Evolutionary conservation across 805 yeast genomes (phyloP).

Genomic region (Teunomyces cretensis): DNA sequence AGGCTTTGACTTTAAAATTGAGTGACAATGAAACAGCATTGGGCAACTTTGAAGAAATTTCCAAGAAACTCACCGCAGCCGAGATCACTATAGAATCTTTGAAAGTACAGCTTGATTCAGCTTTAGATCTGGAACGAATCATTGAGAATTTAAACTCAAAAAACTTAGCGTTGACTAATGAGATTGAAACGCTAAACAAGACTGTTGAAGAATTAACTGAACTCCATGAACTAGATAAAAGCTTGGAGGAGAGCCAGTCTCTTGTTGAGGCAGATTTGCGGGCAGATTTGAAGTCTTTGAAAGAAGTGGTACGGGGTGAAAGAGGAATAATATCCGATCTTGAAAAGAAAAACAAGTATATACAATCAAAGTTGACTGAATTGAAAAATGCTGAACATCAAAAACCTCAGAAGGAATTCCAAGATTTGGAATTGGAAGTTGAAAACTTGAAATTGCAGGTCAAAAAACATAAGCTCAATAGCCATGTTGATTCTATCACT

Average conservation of each 20-base stretch:
- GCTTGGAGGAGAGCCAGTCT: slow-evolving; percentile 26
- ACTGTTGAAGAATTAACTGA: slow-evolving; percentile 49
- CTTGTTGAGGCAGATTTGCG: slow-evolving; percentile 25
- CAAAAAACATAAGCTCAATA: slow-evolving; percentile 9
- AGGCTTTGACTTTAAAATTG: slow-evolving; percentile 6
- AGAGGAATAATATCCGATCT: slow-evolving; percentile 16
- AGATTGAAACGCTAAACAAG: slow-evolving; percentile 30
- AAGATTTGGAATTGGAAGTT: slow-evolving; percentile 7
- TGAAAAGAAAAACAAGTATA: slow-evolving; percentile 18
- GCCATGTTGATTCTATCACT: slow-evolving; percentile 10
- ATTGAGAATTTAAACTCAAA: slow-evolving; percentile 34
- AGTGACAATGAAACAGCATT: slow-evolving; percentile 29
- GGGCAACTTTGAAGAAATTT: slow-evolving; percentile 29
- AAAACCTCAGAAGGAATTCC: neutral
- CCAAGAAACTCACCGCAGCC: slow-evolving; percentile 16
- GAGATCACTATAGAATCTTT: slow-evolving; percentile 25
- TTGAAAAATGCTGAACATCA: slow-evolving; percentile 11
- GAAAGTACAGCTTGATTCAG: slow-evolving; percentile 32
- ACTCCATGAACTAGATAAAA: slow-evolving; percentile 48
- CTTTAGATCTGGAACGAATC: slow-evolving; percentile 34
- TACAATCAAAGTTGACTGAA: slow-evolving; percentile 18
- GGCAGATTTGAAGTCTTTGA: slow-evolving; percentile 30
- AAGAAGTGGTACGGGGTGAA: slow-evolving; percentile 15
- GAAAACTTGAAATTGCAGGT: slow-evolving; percentile 18
- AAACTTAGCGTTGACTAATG: slow-evolving; percentile 33